Conservation (phyloP, 1,284 basidiomycete genomes). For the Xanthoconium separans region DNA sequence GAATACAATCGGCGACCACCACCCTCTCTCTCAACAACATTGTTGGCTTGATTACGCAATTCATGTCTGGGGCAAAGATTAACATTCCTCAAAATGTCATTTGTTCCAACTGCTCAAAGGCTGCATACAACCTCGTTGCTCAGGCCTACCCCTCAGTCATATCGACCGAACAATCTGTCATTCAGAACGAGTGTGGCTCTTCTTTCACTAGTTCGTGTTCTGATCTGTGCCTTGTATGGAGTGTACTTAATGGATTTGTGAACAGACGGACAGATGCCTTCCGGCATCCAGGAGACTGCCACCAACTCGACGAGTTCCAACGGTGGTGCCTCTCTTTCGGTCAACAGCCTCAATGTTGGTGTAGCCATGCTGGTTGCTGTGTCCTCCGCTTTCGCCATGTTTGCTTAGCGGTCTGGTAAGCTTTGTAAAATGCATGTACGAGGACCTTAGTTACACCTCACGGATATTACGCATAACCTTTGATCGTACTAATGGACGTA, state of each 20-base stretch:
- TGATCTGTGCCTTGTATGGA: background rate
- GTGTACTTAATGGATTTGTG: constrained; percentile 5
- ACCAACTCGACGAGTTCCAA: constrained; percentile 30
- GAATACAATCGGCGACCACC: constrained; percentile 38
- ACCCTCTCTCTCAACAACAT: constrained; percentile 23
- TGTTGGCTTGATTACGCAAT: constrained; percentile 13
- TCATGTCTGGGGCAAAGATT: constrained; percentile 5
- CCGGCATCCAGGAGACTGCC: constrained; percentile 37
- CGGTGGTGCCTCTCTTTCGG: constrained; percentile 26
- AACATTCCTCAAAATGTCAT: constrained; percentile 34
- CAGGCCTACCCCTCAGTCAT: constrained; percentile 32
- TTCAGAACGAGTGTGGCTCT: constrained; percentile 40
- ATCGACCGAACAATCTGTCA: constrained; percentile 8
- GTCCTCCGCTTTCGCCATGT: constrained; percentile 33
- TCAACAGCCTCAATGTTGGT: constrained; percentile 20
- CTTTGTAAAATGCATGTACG: background rate
- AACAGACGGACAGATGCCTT: constrained; percentile 41
- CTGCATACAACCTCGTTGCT: constrained; percentile 38
- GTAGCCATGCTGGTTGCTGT: constrained; percentile 33
- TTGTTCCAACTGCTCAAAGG: constrained; percentile 51
- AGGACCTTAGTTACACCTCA: background rate
- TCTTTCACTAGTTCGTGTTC: constrained; percentile 42
- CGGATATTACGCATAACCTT: background rate
- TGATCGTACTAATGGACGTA: constrained; percentile 2
- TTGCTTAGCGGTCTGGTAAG: constrained; percentile 29